Percentiles rank a stretch among this genome's conserved stretches.
These are phyloP conservation scores for Athelia psychrophila DNA, from an alignment of 1,284 basidiomycete species.

Conservation along the genomic window DNA sequence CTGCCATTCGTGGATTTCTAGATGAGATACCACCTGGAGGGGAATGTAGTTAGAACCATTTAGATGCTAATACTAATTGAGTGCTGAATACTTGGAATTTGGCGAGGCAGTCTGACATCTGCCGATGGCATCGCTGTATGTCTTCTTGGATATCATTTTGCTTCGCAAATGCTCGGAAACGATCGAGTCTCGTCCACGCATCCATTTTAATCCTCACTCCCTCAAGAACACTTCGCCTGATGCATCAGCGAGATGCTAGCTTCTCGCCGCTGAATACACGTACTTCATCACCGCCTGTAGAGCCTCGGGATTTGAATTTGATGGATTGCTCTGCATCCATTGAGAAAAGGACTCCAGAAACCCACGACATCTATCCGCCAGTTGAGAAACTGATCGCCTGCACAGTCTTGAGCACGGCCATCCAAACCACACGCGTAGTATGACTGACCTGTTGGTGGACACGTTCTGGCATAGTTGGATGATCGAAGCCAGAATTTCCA, in stretches of 20 bases:
- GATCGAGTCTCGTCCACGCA: slow-evolving; percentile 35
- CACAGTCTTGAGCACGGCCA: too few relatives aligned
- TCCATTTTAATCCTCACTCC: slow-evolving; percentile 35
- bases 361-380: slow-evolving; percentile 39
- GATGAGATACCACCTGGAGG: slow-evolving; percentile 38
- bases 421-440: too few relatives aligned
- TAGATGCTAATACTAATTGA: not conserved
- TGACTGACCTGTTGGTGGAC: slow-evolving; percentile 38
- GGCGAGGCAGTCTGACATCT: slow-evolving; percentile 38
- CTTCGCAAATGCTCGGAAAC: slow-evolving; percentile 38
- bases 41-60: too few relatives aligned
- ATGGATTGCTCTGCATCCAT: slow-evolving; percentile 12
- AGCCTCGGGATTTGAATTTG: slow-evolving; percentile 20
- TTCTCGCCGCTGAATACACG: slow-evolving; percentile 5
- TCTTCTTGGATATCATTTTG: slow-evolving; percentile 40
- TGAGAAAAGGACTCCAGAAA: not conserved
- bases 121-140: slow-evolving; percentile 38
- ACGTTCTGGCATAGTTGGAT: slow-evolving; percentile 45
- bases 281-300: slow-evolving; percentile 24
- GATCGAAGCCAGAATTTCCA: slow-evolving; percentile 37
- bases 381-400: slow-evolving; percentile 38
- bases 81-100: slow-evolving; percentile 36
- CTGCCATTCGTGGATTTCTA: slow-evolving; percentile 48
- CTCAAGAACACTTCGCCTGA: slow-evolving; percentile 32
- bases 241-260: not conserved